Percentiles rank a stretch among this genome's conserved stretches.
Evolutionary conservation across 2,329 filamentous ascomycete species (phyloP).

Genomic region (Diplodia sapinea): DNA sequence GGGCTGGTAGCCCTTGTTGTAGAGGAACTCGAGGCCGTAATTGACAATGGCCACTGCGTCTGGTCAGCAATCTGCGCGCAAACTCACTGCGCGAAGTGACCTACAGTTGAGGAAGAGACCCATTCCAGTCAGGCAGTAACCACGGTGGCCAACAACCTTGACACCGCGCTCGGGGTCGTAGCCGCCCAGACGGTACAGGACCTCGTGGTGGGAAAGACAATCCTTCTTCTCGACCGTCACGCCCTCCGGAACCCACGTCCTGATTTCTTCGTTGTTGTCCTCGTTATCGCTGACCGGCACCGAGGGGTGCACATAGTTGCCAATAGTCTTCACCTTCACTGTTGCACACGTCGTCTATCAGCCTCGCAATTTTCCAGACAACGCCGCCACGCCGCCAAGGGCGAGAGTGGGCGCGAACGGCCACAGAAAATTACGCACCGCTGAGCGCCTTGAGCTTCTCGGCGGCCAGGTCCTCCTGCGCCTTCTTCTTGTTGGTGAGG

Average conservation of each 20-base stretch:
- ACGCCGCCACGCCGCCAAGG: background rate
- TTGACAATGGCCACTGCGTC: constrained; percentile 77
- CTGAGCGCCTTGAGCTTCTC: constrained; percentile 77
- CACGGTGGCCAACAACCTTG: constrained; percentile 92
- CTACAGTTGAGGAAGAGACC: constrained; percentile 78
- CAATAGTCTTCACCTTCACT: constrained; percentile 79
- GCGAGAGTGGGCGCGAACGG: background rate
- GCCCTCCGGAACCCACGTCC: constrained; percentile 81
- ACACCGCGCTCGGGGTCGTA: constrained; percentile 90
- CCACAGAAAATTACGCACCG: constrained; percentile 37
- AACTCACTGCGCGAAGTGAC: background rate
- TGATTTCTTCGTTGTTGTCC: constrained; percentile 80
- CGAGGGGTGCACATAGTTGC: constrained; percentile 88
- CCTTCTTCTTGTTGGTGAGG: constrained; percentile 82
- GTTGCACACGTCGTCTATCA: background rate
- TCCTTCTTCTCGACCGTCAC: constrained; percentile 75
- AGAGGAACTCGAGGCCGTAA: constrained; percentile 90
- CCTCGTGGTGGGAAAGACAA: constrained; percentile 90
- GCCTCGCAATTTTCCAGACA: background rate
- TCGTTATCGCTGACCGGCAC: constrained; percentile 85
- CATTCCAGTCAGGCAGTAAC: constrained; percentile 89
- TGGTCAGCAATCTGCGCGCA: background rate
- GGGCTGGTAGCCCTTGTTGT: constrained; percentile 78
- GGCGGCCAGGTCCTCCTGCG: constrained; percentile 72
- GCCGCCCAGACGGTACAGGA: constrained; percentile 83